Conservation (phyloP, 208 protist genomes). For the Angomonas desouzai region DNA sequence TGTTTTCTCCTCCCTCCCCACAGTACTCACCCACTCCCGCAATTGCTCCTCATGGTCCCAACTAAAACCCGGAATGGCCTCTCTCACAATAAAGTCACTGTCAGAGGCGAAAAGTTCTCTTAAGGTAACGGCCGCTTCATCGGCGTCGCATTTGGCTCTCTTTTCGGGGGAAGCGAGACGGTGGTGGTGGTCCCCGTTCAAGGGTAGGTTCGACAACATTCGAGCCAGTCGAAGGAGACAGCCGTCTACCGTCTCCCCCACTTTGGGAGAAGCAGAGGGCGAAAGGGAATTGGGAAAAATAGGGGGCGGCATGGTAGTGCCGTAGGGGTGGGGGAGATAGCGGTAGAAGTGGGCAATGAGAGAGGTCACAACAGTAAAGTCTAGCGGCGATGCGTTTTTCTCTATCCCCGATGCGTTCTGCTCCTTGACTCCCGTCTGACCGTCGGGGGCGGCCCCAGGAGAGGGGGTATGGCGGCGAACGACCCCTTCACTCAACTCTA, state of each 20-base stretch:
- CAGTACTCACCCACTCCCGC: not conserved
- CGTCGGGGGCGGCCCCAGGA: too few relatives aligned
- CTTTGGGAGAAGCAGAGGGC: not conserved
- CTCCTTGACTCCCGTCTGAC: not conserved
- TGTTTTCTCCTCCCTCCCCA: not conserved
- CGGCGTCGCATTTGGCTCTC: not conserved
- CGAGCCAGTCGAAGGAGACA: not conserved
- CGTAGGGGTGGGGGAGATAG: conserved; percentile 70
- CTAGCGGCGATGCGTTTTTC: conserved; percentile 10
- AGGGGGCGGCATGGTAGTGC: conserved; percentile 81
- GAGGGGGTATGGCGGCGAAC: not conserved
- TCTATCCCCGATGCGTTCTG: conserved; percentile 11
- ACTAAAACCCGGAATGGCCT: not conserved
- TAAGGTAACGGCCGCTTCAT: not conserved
- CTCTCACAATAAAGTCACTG: not conserved
- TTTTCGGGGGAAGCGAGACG: not conserved
- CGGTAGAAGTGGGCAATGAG: conserved; percentile 80
- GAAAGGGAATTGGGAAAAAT: conserved; percentile 33
- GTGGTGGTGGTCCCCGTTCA: not conserved
- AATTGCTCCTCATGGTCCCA: not conserved
- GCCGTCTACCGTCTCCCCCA: not conserved
- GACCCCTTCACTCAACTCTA: not conserved
- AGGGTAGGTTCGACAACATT: not conserved
- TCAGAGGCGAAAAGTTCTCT: not conserved
- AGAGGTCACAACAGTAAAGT: conserved; percentile 54